Conservation (phyloP, 2,329 filamentous ascomycete genomes). For the Parasarocladium wereldwijsianum region DNA sequence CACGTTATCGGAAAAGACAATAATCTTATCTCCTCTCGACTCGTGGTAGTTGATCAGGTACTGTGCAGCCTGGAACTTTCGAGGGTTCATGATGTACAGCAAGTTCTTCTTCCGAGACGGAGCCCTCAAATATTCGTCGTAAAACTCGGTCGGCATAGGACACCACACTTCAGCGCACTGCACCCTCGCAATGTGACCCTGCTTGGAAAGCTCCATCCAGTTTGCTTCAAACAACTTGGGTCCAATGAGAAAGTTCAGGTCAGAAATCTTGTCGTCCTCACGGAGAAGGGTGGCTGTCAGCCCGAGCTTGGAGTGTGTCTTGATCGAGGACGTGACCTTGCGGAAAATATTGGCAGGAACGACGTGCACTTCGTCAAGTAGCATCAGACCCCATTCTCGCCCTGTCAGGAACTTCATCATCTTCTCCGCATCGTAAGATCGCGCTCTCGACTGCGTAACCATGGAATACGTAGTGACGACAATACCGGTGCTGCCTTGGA, state of each 20-base stretch:
- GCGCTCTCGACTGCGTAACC: constrained; percentile 81
- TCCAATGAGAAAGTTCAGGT: constrained; percentile 93
- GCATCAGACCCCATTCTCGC: constrained; percentile 94
- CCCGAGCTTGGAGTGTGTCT: constrained; percentile 88
- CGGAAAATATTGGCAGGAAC: constrained; percentile 94
- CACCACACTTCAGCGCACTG: constrained; percentile 99
- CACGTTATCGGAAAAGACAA: constrained; percentile 91
- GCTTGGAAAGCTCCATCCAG: constrained; percentile 96
- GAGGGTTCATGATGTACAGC: constrained; percentile 93
- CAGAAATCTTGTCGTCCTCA: constrained; percentile 96
- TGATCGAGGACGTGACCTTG: constrained; percentile 83
- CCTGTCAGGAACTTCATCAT: constrained; percentile 90
- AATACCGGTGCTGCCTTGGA: constrained; percentile 81
- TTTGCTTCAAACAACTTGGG: constrained; percentile 97
- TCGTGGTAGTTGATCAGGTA: constrained; percentile 93
- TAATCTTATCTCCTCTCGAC: constrained; percentile 81
- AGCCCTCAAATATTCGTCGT: constrained; percentile 76
- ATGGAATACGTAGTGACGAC: constrained; percentile 98
- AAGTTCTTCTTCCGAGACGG: constrained; percentile 32
- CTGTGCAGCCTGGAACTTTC: constrained; percentile 86
- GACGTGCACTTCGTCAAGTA: constrained; percentile 95
- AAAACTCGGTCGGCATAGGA: constrained; percentile 97
- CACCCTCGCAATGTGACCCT: constrained; percentile 91
- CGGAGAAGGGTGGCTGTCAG: constrained; percentile 85
- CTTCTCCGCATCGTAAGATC: constrained; percentile 86